Conservation (phyloP, 2,329 filamentous ascomycete species). For the Cladosporium sp. region DNA sequence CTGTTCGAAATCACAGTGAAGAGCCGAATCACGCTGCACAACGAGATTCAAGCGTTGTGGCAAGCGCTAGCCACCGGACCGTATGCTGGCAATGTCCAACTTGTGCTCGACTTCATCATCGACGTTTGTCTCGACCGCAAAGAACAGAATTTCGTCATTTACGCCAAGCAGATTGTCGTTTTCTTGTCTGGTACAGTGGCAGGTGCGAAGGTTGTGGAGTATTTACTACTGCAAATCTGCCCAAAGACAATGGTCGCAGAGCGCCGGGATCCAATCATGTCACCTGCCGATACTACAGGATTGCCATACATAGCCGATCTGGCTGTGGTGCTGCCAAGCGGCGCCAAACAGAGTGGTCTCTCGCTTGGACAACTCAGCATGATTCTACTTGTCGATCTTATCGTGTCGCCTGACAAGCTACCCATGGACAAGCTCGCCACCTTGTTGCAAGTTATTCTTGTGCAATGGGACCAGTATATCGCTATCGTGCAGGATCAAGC, state of each 20-base stretch:
- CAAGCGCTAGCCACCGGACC: conserved; percentile 92
- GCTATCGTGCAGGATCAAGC: conserved; percentile 94
- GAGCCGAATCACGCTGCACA: conserved; percentile 82
- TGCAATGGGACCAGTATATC: conserved; percentile 97
- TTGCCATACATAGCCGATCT: conserved; percentile 91
- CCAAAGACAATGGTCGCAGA: conserved; percentile 98
- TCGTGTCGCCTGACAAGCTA: conserved; percentile 87
- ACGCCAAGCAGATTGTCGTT: conserved; percentile 96
- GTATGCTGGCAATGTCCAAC: conserved; percentile 87
- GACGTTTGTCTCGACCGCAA: conserved; percentile 86
- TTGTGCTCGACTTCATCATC: conserved; percentile 96
- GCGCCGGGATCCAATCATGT: conserved; percentile 67
- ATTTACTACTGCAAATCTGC: conserved; percentile 83
- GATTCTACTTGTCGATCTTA: conserved; percentile 90
- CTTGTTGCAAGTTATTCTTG: conserved; percentile 84
- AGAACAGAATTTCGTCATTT: conserved; percentile 97
- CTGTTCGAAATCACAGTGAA: conserved; percentile 95
- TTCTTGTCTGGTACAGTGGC: conserved; percentile 85
- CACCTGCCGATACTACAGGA: conserved; percentile 70
- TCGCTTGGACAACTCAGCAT: conserved; percentile 90
- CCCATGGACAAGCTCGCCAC: conserved; percentile 77
- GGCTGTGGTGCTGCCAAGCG: conserved; percentile 73
- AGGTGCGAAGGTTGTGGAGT: conserved; percentile 90
- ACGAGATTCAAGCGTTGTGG: conserved; percentile 97
- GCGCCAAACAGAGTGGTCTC: conserved; percentile 82